Base-by-base conservation (phyloP, 2,329 filamentous ascomycete species). In the Parafenestella ontariensis region DNA sequence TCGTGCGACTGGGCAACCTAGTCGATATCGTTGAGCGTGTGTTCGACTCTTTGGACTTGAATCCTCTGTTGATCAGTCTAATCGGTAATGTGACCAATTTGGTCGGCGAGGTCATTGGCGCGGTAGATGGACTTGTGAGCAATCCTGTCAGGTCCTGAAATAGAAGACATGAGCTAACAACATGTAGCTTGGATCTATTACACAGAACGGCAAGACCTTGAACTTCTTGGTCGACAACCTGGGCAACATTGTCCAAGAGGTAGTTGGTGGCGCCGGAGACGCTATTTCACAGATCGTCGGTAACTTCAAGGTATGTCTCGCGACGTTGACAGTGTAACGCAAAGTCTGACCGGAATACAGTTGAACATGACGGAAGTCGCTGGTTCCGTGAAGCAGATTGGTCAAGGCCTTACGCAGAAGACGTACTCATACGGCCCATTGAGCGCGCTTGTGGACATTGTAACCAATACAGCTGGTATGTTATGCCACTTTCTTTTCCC, bases 231-330 rank as follows among this genome's bases (percentile, higher is more conserved):
- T 87, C 55, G 85, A 87, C 66, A 87, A 87, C 62, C 76, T 87
- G 2, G 85, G 85, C 31, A 87, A 87, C 61, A 87, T 87, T 57
- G 83, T 87, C 1, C 84, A 87, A 64, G 81, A 87, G 62, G 83
- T 86, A 0, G 77, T 77, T 0, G 81, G 80, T 20, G 74, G 71
- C 1, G 82, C 78, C 0, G 79, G 77, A 3, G 72, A 73, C 26
- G 65, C 78, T 2, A 72, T 85, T 0, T 81, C 78, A 52, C 76
- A 74, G 18, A 86, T 87, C 54, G 83, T 87, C 6, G 85, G 85
- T 46, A 83, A 85, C 64, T 87, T 80, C 68, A 65, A 80, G 62
- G 68, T 66, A 50, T 23, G 52, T 31, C 37, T 41, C 11, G 17
- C n/a, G 2, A 37, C 29, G 17, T 6, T 40, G 13, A 17, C 10